A percentile compares a stretch with the other conserved stretches of the same genome.
Conservation (phyloP, 2,329 filamentous ascomycete genomes). For the Penicillium vulpinum region DNA sequence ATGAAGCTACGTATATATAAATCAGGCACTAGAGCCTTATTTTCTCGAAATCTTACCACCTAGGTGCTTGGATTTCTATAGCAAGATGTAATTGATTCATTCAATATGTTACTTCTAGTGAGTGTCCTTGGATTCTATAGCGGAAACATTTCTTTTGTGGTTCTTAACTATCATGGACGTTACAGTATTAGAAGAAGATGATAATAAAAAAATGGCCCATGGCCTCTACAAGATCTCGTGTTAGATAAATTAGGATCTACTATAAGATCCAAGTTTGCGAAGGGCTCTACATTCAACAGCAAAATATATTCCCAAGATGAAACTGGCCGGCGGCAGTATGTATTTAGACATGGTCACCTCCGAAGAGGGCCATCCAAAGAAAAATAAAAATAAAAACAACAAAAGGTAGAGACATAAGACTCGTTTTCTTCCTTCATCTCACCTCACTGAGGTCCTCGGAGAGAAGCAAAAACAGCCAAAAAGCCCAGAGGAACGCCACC, state of each 20-base stretch:
- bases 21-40: not conserved
- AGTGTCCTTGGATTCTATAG: slow-evolving; percentile 1
- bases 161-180: not conserved
- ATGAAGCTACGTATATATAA: not conserved
- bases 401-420: not conserved
- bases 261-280: not conserved
- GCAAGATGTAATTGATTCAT: slow-evolving; percentile 1
- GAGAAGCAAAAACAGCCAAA: slow-evolving; percentile 1
- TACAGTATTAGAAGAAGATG: not conserved
- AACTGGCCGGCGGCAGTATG: not conserved
- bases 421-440: not conserved
- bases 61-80: not conserved
- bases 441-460: not conserved
- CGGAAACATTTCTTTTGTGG: not conserved
- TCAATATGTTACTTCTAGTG: slow-evolving; percentile 1
- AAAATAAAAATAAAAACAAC: not conserved
- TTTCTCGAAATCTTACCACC: not conserved
- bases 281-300: not conserved
- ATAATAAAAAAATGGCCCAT: not conserved
- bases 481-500: not conserved
- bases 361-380: not conserved
- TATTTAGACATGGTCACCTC: not conserved
- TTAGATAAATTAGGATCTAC: not conserved
- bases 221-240: not conserved
- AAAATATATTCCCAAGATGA: slow-evolving; percentile 1